Evolutionary conservation across 1,284 basidiomycete genomes (phyloP).

Genomic region (Ustilago sp.): DNA sequence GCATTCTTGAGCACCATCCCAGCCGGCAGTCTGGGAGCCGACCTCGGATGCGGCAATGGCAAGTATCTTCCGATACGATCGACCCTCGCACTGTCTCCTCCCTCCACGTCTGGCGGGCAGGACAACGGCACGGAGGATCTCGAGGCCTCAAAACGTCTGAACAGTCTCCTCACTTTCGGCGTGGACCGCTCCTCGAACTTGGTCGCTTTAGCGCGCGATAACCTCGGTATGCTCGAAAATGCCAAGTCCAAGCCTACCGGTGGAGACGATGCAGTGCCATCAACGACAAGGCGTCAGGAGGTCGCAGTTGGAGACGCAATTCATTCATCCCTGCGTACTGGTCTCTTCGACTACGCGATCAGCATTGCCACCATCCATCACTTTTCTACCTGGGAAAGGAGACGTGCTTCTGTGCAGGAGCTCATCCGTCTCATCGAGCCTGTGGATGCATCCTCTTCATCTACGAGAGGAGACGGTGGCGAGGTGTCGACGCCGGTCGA

Average conservation of each 20-base stretch:
- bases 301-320: slow-evolving; percentile 66
- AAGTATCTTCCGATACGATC: slow-evolving; percentile 80
- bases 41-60: slow-evolving; percentile 96
- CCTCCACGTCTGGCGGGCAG: background rate
- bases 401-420: slow-evolving; percentile 59
- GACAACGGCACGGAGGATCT: background rate
- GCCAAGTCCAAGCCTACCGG: background rate
- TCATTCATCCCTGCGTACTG: slow-evolving; percentile 47
- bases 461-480: background rate
- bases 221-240: slow-evolving; percentile 37
- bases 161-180: slow-evolving; percentile 58
- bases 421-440: slow-evolving; percentile 56
- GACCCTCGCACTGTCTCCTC: slow-evolving; percentile 20
- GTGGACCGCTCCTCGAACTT: slow-evolving; percentile 80
- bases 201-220: slow-evolving; percentile 52
- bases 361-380: slow-evolving; percentile 69
- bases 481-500: slow-evolving; percentile 9
- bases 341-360: slow-evolving; percentile 63
- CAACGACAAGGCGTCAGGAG: slow-evolving; percentile 45
- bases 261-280: background rate
- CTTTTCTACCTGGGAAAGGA: slow-evolving; percentile 60
- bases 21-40: slow-evolving; percentile 84
- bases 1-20: slow-evolving; percentile 81
- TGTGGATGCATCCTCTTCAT: background rate
- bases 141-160: slow-evolving; percentile 3